Evolutionary conservation across 257 asterid species (phyloP), one percentile per base, ranked within the genome.

Genomic region (Rauvolfia tetraphylla): DNA sequence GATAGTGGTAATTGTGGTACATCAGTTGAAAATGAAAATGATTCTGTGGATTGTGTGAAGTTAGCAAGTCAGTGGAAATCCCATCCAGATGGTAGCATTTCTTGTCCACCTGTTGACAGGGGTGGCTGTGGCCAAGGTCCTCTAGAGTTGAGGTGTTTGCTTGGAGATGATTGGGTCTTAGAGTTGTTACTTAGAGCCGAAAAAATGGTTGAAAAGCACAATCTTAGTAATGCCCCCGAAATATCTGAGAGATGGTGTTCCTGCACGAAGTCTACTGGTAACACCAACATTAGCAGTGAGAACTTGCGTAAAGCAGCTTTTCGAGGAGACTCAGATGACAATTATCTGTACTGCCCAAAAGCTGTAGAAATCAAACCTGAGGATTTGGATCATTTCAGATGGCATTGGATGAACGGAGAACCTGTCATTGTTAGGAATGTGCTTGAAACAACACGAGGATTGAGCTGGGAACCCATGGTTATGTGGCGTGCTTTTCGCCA

Each of bases 401-500:
- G 87, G 81, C 96, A 94, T 72, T 90, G 96, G 97, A 76, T 83
- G 59, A 88, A 80, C 86, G 98, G 98, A 1, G 96, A 95, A 80
- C 98, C 98, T 13, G 92, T 92, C 61, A 81, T 95, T 78, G 98
- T 92, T 56, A 91, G 91, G 79, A 78, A 89, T 71, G 95, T 92
- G 73, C 95, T 89, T 54, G 96, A 86, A 39, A 87, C 89, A 53
- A 83, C 95, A 15, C 38, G 59, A 76, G 98, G 98, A 67, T 85
- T 92, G 91, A 95, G 98, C 85, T 95, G 98, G 98, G 98, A 95
- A 78, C 98, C 98, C 25, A 90, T 89, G 98, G 98, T 95, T 79
- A 95, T 95, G 97, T 95, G 98, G 97, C 96, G 98, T 81, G 98
- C 96, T 54, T 84, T 83, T 68, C 93, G 98, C 69, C 95, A 88